phyloP scores from a whole-genome alignment of 805 yeast species.

The Candida awuae region DNA sequence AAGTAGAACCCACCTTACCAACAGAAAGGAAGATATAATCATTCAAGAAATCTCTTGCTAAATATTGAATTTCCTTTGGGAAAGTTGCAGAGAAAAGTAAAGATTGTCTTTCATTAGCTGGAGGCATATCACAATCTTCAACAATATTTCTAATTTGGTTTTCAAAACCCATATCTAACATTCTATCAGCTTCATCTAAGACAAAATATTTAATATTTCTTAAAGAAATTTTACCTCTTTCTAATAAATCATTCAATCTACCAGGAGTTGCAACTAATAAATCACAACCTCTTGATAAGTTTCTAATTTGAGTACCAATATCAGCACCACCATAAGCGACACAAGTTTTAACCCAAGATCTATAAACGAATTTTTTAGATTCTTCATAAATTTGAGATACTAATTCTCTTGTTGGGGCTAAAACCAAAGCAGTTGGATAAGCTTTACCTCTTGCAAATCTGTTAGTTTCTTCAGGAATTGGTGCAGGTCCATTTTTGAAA shows the following conservation, averaged over 20 bases:
- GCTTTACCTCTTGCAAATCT: constrained; percentile 65
- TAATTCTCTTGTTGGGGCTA: constrained; percentile 99
- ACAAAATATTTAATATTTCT: constrained; percentile 88
- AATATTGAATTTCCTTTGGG: constrained; percentile 95
- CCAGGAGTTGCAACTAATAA: constrained; percentile 98
- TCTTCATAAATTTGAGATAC: constrained; percentile 96
- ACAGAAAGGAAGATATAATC: constrained; percentile 94
- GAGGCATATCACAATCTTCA: constrained; percentile 97
- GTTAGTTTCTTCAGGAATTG: constrained; percentile 36
- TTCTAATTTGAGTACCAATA: constrained; percentile 77
- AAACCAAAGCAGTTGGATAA: constrained; percentile 85
- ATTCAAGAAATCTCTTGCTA: constrained; percentile 95
- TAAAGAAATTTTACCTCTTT: constrained; percentile 89
- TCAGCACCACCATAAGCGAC: constrained; percentile 99
- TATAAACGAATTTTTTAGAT: constrained; percentile 89
- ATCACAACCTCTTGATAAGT: constrained; percentile 90
- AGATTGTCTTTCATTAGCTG: constrained; percentile 84
- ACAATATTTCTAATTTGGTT: constrained; percentile 98
- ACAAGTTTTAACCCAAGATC: constrained; percentile 96
- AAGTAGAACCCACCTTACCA: constrained; percentile 98
- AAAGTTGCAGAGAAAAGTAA: constrained; percentile 98
- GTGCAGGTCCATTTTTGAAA: constrained; percentile 79
- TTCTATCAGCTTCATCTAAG: constrained; percentile 98
- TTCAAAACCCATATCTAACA: constrained; percentile 99
- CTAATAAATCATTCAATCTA: constrained; percentile 91